Evolutionary conservation across 2,329 filamentous ascomycete species (phyloP), one percentile per base, ranked within the genome.

Genomic region (Xylariaceae sp.): DNA sequence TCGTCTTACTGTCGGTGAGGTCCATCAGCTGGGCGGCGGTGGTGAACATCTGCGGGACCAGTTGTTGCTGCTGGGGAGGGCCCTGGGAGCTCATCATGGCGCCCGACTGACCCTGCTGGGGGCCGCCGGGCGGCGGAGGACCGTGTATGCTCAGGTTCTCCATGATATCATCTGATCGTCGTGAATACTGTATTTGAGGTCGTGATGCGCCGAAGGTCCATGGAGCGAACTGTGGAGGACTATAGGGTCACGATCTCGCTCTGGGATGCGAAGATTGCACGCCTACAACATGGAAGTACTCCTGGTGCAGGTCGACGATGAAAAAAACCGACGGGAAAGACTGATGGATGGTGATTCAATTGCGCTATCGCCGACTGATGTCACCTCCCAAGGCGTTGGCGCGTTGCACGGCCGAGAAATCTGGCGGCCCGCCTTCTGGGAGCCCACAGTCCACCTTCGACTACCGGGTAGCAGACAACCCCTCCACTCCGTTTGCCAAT

Each of bases 1-100:
- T 49, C 39, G 48, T 64, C 88, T 76, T 83, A 97, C 92, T 99
- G 75, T 99, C 94, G 62, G 94, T 97, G 64, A 99, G 79, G 68
- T 99, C 94, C 51, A 99, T 76, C 51, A 99, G 77, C 75, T 97
- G 94, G 47, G 94, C 91, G 31, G 94, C 94, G 31, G 94, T 99
- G 15, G 94, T 95, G 74, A 99, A 99, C 87, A 97, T 96, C 75
- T 99, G 92, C 52, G 91, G 91, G 12, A 89, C 89, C 36, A 92
- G 75, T 70, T 89, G 87, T 56, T 77, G 71, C 42, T 75, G 73
- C 48, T 74, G 69, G 44, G 82, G 79, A 30, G 62, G 62, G 5
- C 43, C 43, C 11, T 41, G 45, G 43, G 44, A 4, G 47, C 43
- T 55, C 44, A 53, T 50, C 9, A 47, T 40, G 44, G 17, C 52